phyloP scores from a whole-genome alignment of 2,329 filamentous ascomycete genomes.

The Alternaria triticina region DNA sequence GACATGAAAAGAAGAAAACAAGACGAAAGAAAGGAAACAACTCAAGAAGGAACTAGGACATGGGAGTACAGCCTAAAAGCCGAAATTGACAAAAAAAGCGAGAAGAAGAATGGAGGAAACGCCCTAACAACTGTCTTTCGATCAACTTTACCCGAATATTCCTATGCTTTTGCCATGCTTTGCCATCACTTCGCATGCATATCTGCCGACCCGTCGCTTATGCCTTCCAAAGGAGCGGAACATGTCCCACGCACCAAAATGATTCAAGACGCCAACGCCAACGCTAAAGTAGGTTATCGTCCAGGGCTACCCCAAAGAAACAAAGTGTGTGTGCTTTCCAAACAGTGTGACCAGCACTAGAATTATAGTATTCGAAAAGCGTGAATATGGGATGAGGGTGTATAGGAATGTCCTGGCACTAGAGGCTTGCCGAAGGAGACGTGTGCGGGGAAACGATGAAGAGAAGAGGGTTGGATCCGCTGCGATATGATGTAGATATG shows the following conservation, averaged over 20 bases:
- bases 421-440: neutral
- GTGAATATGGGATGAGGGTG: neutral
- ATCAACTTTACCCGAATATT: neutral
- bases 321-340: slow-evolving; percentile 11
- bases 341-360: slow-evolving; percentile 23
- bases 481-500: neutral
- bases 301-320: slow-evolving; percentile 3
- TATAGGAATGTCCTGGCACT: neutral
- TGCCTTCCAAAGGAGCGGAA: neutral
- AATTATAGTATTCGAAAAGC: neutral
- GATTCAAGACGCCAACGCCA: slow-evolving; percentile 16
- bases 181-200: neutral
- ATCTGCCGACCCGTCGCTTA: neutral
- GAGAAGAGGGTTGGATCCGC: neutral
- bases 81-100: neutral
- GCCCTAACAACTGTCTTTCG: neutral
- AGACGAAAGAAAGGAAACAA: neutral
- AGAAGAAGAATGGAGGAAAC: neutral
- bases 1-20: neutral
- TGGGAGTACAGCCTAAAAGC: neutral
- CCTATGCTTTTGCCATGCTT: neutral
- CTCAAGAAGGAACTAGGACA: neutral
- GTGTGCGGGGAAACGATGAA: neutral
- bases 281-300: slow-evolving; percentile 20
- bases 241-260: neutral